A percentile compares a stretch with the other conserved stretches of the same genome.
phyloP scores from a whole-genome alignment of 106 monocot species.

The Alisma plantagoaquatica region DNA sequence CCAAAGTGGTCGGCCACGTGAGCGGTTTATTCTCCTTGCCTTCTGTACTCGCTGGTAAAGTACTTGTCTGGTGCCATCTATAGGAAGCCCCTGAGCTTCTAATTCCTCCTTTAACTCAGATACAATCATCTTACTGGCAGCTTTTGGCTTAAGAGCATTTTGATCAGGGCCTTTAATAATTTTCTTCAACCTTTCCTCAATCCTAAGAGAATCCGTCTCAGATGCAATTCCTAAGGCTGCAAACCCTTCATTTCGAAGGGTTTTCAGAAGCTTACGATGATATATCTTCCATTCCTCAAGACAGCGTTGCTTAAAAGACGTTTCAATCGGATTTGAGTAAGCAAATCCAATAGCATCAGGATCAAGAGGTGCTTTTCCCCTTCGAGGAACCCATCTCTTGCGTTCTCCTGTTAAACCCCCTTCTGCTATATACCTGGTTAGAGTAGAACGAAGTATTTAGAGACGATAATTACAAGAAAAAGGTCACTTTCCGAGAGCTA shows the following conservation, averaged over 20 bases:
- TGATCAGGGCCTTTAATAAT: conserved; percentile 66
- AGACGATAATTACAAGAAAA: too few species aligned
- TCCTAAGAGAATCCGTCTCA: conserved; percentile 55
- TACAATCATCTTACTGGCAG: conserved; percentile 98
- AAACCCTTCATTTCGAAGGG: conserved; percentile 68
- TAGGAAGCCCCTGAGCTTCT: conserved; percentile 91
- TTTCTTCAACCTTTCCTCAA: conserved; percentile 67
- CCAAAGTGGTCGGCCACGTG: conserved; percentile 94
- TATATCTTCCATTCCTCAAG: conserved; percentile 79
- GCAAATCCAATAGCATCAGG: conserved; percentile 94
- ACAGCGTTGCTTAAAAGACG: conserved; percentile 79
- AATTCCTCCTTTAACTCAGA: conserved; percentile 88
- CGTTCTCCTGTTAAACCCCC: conserved; percentile 98
- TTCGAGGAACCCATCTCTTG: conserved; percentile 92
- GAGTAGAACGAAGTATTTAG: too few species aligned
- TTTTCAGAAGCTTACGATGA: conserved; percentile 68
- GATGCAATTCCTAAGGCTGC: conserved; percentile 57
- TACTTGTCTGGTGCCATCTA: conserved; percentile 90
- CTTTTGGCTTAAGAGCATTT: conserved; percentile 82
- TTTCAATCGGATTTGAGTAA: conserved; percentile 90
- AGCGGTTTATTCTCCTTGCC: conserved; percentile 95
- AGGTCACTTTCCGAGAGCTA: not conserved
- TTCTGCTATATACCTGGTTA: conserved; percentile 73
- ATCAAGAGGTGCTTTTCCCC: conserved; percentile 87
- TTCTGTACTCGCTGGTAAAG: conserved; percentile 97